Evolutionary conservation across 225 moss, liverwort and hornwort genomes (phyloP).

Genomic region (Asterella californica): DNA sequence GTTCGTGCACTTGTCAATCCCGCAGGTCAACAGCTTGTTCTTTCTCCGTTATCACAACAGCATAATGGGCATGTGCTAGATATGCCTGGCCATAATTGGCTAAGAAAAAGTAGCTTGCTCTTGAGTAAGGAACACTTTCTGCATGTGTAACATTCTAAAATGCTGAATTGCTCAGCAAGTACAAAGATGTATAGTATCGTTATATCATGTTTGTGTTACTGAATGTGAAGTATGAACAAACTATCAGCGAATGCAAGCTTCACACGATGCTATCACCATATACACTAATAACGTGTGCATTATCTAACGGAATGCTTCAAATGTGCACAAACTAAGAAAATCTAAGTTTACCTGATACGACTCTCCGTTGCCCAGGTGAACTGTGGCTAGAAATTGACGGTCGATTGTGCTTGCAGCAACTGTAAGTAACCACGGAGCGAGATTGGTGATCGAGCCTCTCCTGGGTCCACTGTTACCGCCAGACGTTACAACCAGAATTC

Average conservation of each 20-base stretch:
- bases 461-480: conserved; percentile 48
- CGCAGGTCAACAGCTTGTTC: not conserved
- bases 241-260: too few species aligned
- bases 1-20: not conserved
- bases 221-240: too few species aligned
- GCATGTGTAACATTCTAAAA: not conserved
- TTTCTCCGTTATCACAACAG: not conserved
- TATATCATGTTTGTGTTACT: not conserved
- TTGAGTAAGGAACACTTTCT: not conserved
- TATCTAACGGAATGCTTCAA: too few species aligned
- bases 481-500: conserved; percentile 56
- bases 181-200: not conserved
- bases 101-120: not conserved
- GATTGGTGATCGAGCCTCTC: conserved; percentile 46
- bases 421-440: conserved; percentile 71
- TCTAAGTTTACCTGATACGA: not conserved
- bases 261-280: too few species aligned
- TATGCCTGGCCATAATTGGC: not conserved
- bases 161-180: too few species aligned
- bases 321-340: not conserved
- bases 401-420: conserved; percentile 62
- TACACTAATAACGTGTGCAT: too few species aligned
- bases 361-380: conserved; percentile 23
- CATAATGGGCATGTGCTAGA: not conserved
- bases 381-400: conserved; percentile 50